Evolutionary conservation across 495 filamentous ascomycete genomes (phyloP).

Genomic region (Penicillium paradoxum): DNA sequence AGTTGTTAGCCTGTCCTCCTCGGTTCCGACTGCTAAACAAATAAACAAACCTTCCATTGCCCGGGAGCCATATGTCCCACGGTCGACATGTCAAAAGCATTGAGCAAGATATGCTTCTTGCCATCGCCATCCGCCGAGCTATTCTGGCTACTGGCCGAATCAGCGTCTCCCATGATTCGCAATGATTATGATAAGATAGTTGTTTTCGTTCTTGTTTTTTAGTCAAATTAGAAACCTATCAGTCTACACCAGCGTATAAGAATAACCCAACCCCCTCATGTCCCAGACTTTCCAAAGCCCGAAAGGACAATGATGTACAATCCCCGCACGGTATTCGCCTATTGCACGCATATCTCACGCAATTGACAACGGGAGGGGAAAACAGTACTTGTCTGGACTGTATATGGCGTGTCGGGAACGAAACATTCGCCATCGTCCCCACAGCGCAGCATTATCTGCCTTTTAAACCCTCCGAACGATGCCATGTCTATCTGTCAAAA

Average conservation of each 20-base stretch:
- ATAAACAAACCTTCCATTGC: constrained; percentile 52
- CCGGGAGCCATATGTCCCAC: constrained; percentile 61
- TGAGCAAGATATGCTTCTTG: constrained; percentile 59
- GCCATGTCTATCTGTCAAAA: background rate
- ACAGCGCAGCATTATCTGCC: constrained; percentile 9
- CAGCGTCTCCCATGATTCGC: constrained; percentile 18
- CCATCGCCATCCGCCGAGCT: constrained; percentile 9
- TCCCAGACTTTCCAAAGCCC: background rate
- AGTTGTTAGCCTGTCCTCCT: background rate
- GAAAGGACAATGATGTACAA: background rate
- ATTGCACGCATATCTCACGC: constrained; percentile 14
- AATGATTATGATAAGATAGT: background rate
- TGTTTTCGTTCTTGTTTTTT: too few species aligned
- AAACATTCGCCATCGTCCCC: constrained; percentile 24
- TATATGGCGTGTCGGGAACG: background rate
- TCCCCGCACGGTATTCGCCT: constrained; percentile 1
- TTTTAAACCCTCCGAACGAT: background rate
- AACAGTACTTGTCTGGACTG: too few species aligned
- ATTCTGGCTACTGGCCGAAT: constrained; percentile 1
- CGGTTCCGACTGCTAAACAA: constrained; percentile 3
- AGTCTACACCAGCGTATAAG: background rate
- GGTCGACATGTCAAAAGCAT: constrained; percentile 60
- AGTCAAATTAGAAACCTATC: background rate
- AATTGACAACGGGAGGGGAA: constrained; percentile 7
- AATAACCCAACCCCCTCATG: background rate